Conservation (phyloP, 164 flowering plant species). For the Piper betle region DNA sequence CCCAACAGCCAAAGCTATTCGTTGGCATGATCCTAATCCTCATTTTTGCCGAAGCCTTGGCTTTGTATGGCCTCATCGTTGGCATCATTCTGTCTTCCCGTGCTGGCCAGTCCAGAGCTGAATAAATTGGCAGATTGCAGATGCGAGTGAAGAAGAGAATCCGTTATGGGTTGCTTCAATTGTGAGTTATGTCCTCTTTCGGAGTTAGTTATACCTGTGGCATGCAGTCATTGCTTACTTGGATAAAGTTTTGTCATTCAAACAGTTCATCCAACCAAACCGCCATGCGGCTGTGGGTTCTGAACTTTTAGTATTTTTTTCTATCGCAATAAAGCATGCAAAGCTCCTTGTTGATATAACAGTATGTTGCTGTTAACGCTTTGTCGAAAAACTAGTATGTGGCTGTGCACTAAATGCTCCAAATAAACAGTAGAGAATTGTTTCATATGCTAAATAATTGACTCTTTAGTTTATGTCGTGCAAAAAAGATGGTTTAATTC, state of each 20-base stretch:
- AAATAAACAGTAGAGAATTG: no score
- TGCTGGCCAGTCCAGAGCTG: slow-evolving; percentile 85
- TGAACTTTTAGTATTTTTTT: neutral
- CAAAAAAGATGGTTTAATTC: no score
- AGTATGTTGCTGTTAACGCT: neutral
- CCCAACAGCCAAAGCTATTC: slow-evolving; percentile 83
- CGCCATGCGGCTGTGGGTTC: neutral
- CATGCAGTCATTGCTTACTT: no score
- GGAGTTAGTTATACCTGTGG: no score
- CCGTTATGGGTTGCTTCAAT: neutral
- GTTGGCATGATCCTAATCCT: slow-evolving; percentile 87
- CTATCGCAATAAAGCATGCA: neutral
- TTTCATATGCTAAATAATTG: no score
- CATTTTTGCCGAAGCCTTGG: slow-evolving; percentile 80
- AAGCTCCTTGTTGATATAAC: neutral
- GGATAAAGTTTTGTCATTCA: no score
- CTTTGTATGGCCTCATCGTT: slow-evolving; percentile 74
- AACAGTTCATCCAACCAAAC: no score
- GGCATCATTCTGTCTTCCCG: slow-evolving; percentile 84
- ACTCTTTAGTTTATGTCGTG: no score
- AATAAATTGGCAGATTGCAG: slow-evolving; percentile 17
- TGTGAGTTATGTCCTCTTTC: neutral
- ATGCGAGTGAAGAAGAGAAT: neutral
- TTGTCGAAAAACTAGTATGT: neutral
- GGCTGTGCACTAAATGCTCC: neutral